Conservation (phyloP, 805 yeast genomes). For the Yamadazyma phyllophila region DNA sequence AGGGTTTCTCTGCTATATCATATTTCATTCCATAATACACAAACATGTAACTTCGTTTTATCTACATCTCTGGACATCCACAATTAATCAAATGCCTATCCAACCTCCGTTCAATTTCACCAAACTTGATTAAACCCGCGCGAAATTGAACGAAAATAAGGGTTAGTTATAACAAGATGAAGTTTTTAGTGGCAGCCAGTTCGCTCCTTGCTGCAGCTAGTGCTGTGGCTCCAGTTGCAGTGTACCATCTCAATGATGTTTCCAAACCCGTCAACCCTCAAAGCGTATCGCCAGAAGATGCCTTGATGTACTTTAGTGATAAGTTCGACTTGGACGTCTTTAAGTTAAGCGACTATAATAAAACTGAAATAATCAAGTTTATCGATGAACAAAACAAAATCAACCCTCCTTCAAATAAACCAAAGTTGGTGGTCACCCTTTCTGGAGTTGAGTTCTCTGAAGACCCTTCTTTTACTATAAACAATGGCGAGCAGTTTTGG, state of each 20-base stretch:
- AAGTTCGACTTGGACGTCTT: slow-evolving; percentile 17
- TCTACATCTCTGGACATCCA: not conserved
- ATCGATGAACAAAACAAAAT: slow-evolving; percentile 17
- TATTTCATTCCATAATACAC: no score
- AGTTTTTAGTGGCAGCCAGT: slow-evolving; percentile 1
- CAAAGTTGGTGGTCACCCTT: slow-evolving; percentile 37
- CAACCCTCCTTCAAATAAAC: slow-evolving; percentile 12
- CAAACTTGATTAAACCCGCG: not conserved
- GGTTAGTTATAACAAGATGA: slow-evolving; percentile 3
- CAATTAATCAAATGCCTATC: no score
- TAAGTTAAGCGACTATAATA: slow-evolving; percentile 14
- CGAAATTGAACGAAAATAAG: slow-evolving; percentile 2
- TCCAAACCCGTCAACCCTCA: not conserved
- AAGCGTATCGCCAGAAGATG: slow-evolving; percentile 20
- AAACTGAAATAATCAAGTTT: slow-evolving; percentile 23
- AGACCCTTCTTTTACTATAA: slow-evolving; percentile 22
- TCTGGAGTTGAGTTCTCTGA: slow-evolving; percentile 37
- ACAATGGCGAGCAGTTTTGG: slow-evolving; percentile 7
- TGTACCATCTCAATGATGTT: slow-evolving; percentile 8
- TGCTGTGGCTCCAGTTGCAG: slow-evolving; percentile 1
- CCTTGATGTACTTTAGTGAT: slow-evolving; percentile 46
- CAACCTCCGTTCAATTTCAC: no score
- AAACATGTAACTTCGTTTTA: not conserved
- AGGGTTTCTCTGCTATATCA: not conserved
- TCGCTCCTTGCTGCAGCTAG: not conserved